Conservation (phyloP, 805 yeast genomes). For the Saccharomycopsis sp. region DNA sequence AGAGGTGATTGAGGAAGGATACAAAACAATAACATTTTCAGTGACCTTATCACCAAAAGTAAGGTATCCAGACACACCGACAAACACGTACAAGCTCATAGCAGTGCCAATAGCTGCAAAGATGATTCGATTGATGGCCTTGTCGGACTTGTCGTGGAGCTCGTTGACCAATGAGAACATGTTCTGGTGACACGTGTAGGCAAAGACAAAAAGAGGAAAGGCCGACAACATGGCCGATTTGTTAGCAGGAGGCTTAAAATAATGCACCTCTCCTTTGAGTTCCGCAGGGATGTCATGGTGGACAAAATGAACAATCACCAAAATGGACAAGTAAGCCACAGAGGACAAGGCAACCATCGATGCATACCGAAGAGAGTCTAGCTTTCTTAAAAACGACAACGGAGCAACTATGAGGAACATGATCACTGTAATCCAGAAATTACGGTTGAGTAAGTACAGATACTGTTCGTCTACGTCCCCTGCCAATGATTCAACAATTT, state of each 20-base stretch:
- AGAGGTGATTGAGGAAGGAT: slow-evolving; percentile 56
- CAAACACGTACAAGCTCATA: slow-evolving; percentile 52
- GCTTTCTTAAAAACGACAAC: slow-evolving; percentile 62
- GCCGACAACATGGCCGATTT: slow-evolving; percentile 52
- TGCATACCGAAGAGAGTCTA: slow-evolving; percentile 81
- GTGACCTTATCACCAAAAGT: slow-evolving; percentile 77
- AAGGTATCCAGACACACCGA: slow-evolving; percentile 78
- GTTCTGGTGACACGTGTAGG: slow-evolving; percentile 94
- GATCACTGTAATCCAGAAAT: slow-evolving; percentile 56
- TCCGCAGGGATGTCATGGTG: slow-evolving; percentile 45
- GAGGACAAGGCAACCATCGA: slow-evolving; percentile 77
- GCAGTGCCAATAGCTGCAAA: slow-evolving; percentile 53
- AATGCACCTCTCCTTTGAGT: slow-evolving; percentile 42
- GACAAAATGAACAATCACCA: slow-evolving; percentile 68
- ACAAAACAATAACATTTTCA: slow-evolving; percentile 77
- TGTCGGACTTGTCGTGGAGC: slow-evolving; percentile 48
- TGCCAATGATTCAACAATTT: slow-evolving; percentile 35
- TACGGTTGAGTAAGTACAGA: slow-evolving; percentile 33
- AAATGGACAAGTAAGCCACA: slow-evolving; percentile 64
- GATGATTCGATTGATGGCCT: slow-evolving; percentile 41
- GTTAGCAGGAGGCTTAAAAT: slow-evolving; percentile 38
- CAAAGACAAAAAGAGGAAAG: slow-evolving; percentile 89
- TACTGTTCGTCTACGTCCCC: slow-evolving; percentile 21
- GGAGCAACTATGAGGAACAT: slow-evolving; percentile 41
- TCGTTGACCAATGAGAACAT: slow-evolving; percentile 88